Percentiles rank a stretch among this genome's conserved stretches.
Conservation (phyloP, 495 filamentous ascomycete species). For the Lichina pygmaea region DNA sequence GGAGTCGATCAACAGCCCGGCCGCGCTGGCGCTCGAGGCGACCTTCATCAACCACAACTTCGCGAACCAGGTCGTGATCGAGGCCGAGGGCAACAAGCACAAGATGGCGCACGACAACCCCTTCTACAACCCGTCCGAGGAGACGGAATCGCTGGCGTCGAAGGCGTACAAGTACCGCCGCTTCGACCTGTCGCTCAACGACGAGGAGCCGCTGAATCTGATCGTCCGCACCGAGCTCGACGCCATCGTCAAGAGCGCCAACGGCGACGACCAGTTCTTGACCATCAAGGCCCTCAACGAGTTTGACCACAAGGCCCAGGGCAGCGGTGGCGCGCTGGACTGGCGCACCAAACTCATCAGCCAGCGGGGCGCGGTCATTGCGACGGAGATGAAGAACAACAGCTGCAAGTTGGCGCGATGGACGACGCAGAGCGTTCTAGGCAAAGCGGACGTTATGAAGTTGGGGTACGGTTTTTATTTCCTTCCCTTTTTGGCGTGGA, state of each 20-base stretch:
- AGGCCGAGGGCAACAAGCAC: conserved; percentile 48
- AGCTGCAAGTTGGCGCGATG: conserved; percentile 89
- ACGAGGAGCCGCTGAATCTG: conserved; percentile 73
- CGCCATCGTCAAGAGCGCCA: conserved; percentile 81
- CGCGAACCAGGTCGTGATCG: conserved; percentile 70
- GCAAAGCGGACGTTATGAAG: conserved; percentile 92
- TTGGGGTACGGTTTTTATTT: conserved; percentile 32
- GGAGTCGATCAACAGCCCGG: conserved; percentile 76
- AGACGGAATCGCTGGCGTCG: conserved; percentile 73
- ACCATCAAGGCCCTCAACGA: conserved; percentile 94
- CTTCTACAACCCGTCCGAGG: conserved; percentile 85
- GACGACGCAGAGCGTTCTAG: conserved; percentile 87
- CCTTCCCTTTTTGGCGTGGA: background rate
- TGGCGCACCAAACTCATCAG: conserved; percentile 83
- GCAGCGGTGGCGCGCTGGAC: conserved; percentile 77
- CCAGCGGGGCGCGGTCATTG: conserved; percentile 85
- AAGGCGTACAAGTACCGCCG: conserved; percentile 96
- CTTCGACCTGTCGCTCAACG: conserved; percentile 80
- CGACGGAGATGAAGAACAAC: conserved; percentile 99
- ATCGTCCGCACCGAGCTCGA: conserved; percentile 93
- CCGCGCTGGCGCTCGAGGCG: conserved; percentile 76
- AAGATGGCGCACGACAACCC: conserved; percentile 74
- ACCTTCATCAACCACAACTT: conserved; percentile 99
- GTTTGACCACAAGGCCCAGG: conserved; percentile 92
- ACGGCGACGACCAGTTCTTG: conserved; percentile 65